Base-by-base conservation (phyloP, 805 yeast species). In the Phaffomyces antillensis region DNA sequence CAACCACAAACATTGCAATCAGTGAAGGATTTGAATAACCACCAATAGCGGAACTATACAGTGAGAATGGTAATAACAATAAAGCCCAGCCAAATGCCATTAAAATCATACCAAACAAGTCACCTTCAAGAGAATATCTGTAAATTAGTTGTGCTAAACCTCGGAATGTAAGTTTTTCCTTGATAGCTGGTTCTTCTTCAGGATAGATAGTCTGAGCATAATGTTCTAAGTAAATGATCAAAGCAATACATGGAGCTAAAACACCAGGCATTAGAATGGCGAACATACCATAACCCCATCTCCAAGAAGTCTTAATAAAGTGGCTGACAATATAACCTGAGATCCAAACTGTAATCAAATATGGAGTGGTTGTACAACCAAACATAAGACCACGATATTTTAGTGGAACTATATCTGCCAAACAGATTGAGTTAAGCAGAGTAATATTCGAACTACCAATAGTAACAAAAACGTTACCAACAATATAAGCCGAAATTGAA, bases 241-340 rank as follows among this genome's bases (percentile, higher is more conserved):
- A 11, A 25, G 28, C 28, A 11, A 25, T 54, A 23, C 64, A 64
- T 26, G 73, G 73, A 16, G 51, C 36, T n/a, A 62, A 42, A 17
- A 65, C 67, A 25, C 64, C 65, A 5, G 77, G 77, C 49, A 67
- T 60, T 24, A 75, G 64, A 36, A 74, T 64, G 18, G 72, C 67
- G 61, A 75, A 75, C 59, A 72, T 65, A 42, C 76, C 77, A 52
- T 68, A 73, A 24, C 77, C 74, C 76, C 28, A 70, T 58, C 77
- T 65, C 81, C 81, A 76, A 37, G 67, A 65, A 12, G 34, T 26
- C 26, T 24, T 26, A 9, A 40, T 25, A 16, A 44, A 36, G n/a
- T 37, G 41, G 4, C 54, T 50, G 9, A 58, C 68, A 46, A 68
- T 67, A 6, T 56, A 60, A 42, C 75, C 76, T n/a, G 71, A 54